Evolutionary conservation across 1,139 yeast species (phyloP).

Genomic region (Geotrichum aggregatum): DNA sequence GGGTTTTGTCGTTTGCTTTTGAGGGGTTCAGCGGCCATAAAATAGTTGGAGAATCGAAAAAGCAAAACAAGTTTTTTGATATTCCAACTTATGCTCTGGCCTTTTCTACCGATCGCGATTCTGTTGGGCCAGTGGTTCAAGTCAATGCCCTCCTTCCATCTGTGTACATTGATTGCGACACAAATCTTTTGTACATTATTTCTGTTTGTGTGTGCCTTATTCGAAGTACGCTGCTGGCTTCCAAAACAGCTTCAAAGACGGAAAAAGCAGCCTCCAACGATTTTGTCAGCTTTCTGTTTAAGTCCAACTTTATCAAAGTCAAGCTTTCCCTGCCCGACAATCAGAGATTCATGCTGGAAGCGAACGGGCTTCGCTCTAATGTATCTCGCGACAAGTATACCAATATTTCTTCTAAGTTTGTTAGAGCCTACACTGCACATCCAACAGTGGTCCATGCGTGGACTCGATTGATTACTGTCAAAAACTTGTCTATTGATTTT

Average conservation of each 20-base stretch:
- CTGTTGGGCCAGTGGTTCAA: constrained; percentile 22
- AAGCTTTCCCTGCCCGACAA: constrained; percentile 50
- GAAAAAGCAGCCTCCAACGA: constrained; percentile 19
- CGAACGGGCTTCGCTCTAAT: constrained; percentile 41
- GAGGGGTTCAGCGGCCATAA: constrained; percentile 34
- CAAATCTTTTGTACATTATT: constrained; percentile 33
- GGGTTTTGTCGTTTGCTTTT: constrained; percentile 26
- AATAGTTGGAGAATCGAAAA: constrained; percentile 27
- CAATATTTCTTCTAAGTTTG: constrained; percentile 38
- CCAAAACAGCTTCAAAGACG: not conserved
- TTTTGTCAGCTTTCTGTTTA: constrained; percentile 40
- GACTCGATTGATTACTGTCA: constrained; percentile 40
- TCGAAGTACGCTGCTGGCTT: constrained; percentile 23
- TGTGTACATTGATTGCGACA: constrained; percentile 30
- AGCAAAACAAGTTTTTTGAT: constrained; percentile 28
- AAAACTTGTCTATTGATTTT: constrained; percentile 30
- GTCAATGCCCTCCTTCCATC: constrained; percentile 31
- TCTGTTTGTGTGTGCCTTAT: constrained; percentile 27
- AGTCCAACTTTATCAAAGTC: constrained; percentile 42
- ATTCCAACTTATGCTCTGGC: constrained; percentile 31
- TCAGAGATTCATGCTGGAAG: constrained; percentile 51
- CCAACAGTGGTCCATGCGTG: constrained; percentile 49
- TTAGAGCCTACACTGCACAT: constrained; percentile 52
- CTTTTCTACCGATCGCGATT: constrained; percentile 25
- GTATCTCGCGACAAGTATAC: constrained; percentile 38